Evolutionary conservation across 495 filamentous ascomycete species (phyloP).

Genomic region (Penicillium pulvis): DNA sequence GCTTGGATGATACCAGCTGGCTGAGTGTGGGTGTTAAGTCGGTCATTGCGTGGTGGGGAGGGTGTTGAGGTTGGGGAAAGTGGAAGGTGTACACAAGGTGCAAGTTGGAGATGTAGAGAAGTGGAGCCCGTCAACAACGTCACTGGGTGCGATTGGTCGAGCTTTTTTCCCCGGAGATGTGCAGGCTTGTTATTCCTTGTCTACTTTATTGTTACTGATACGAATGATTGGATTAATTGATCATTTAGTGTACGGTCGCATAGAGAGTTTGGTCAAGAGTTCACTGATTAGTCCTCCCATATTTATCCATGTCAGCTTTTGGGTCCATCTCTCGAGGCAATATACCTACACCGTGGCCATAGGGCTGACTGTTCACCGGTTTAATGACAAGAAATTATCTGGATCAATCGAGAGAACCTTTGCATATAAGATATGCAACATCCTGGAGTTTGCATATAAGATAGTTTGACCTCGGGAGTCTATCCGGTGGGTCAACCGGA

Average conservation of each 20-base stretch:
- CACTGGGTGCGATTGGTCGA: conserved; percentile 14
- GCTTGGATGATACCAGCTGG: conserved; percentile 60
- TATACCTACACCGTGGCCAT: too few relatives aligned
- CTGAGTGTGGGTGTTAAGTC: conserved; percentile 70
- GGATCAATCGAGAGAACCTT: too few relatives aligned
- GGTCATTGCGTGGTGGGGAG: conserved; percentile 50
- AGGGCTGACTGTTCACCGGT: too few relatives aligned
- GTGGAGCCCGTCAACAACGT: conserved; percentile 18
- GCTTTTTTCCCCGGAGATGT: neutral
- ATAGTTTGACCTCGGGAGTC: neutral
- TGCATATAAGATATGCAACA: neutral
- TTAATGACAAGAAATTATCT: too few relatives aligned
- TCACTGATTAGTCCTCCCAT: too few relatives aligned
- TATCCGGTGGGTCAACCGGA: neutral
- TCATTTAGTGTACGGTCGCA: neutral
- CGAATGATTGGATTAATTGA: neutral
- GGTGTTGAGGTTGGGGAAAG: conserved; percentile 4
- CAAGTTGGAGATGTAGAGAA: conserved; percentile 9
- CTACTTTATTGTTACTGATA: neutral
- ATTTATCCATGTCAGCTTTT: too few relatives aligned
- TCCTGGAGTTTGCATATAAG: neutral
- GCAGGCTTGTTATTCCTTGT: neutral
- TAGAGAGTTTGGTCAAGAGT: neutral
- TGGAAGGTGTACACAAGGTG: conserved; percentile 5
- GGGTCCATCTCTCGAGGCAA: too few relatives aligned